Evolutionary conservation across 768 basidiomycete species (phyloP).

Genomic region (Macrolepiota fuliginosa): DNA sequence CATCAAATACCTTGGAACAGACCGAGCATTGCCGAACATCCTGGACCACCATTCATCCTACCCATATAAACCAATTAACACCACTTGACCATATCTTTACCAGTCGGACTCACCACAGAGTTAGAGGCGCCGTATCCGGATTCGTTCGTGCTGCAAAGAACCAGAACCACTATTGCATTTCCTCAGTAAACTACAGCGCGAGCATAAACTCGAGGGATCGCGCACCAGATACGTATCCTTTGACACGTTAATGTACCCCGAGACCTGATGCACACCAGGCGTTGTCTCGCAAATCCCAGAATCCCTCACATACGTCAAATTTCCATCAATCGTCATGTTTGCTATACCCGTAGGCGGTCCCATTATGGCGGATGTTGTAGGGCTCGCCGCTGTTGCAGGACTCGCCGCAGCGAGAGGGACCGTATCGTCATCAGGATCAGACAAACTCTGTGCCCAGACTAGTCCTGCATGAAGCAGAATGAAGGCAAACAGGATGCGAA

Average conservation of each 20-base stretch:
- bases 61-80: not conserved
- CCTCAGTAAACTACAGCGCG: not conserved
- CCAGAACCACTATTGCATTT: conserved; percentile 50
- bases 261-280: conserved; percentile 55
- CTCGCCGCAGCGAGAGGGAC: not conserved
- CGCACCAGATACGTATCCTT: conserved; percentile 54
- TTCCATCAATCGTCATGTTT: not conserved
- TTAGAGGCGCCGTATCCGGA: conserved; percentile 55
- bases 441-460: not conserved
- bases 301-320: conserved; percentile 1
- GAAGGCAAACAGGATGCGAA: not conserved
- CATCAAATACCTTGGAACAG: conserved; percentile 51
- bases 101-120: conserved; percentile 63
- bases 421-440: not conserved
- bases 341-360: not conserved
- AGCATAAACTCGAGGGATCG: not conserved
- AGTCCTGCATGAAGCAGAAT: not conserved
- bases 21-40: conserved; percentile 57
- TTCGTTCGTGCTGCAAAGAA: conserved; percentile 64
- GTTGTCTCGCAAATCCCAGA: conserved; percentile 43
- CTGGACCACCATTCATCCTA: conserved; percentile 33
- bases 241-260: conserved; percentile 61
- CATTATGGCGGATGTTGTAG: not conserved
- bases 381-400: not conserved
- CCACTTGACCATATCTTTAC: conserved; percentile 16